Conservation (phyloP, 257 asterid genomes). For the Solanum phureja region DNA sequence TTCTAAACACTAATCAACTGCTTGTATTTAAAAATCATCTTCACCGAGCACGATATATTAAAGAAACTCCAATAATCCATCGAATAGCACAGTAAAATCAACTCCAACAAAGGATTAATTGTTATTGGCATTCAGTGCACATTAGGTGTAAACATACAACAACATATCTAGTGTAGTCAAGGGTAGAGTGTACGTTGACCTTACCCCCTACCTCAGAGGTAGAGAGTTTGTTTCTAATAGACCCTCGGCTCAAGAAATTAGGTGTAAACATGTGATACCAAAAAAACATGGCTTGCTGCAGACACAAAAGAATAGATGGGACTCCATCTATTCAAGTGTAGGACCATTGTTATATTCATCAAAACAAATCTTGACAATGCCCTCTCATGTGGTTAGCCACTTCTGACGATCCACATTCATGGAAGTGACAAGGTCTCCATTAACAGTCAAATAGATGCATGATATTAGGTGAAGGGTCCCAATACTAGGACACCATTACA, state of each 20-base stretch:
- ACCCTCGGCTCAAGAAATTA: background rate
- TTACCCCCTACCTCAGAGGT: background rate
- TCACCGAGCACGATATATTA: background rate
- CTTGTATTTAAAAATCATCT: background rate
- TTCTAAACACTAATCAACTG: background rate
- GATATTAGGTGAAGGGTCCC: slow-evolving; percentile 32
- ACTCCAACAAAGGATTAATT: background rate
- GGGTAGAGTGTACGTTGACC: background rate
- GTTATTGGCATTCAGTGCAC: background rate
- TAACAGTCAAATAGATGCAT: slow-evolving; percentile 26
- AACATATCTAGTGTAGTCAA: background rate
- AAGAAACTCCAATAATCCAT: background rate
- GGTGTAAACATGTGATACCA: background rate
- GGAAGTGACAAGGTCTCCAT: slow-evolving; percentile 58
- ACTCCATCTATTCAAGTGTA: slow-evolving; percentile 8
- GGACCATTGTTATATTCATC: slow-evolving; percentile 29
- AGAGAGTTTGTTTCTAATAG: background rate
- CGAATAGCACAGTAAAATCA: background rate
- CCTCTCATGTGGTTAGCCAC: slow-evolving; percentile 30
- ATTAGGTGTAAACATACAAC: background rate
- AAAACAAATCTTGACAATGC: slow-evolving; percentile 13
- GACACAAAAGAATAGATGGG: background rate
- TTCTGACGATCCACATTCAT: slow-evolving; percentile 43
- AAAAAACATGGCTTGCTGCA: background rate
- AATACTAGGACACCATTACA: slow-evolving; percentile 29